A percentile compares a stretch with the other conserved stretches of the same genome.
phyloP scores from a whole-genome alignment of 768 basidiomycete species.

The Amanita thiersii region DNA sequence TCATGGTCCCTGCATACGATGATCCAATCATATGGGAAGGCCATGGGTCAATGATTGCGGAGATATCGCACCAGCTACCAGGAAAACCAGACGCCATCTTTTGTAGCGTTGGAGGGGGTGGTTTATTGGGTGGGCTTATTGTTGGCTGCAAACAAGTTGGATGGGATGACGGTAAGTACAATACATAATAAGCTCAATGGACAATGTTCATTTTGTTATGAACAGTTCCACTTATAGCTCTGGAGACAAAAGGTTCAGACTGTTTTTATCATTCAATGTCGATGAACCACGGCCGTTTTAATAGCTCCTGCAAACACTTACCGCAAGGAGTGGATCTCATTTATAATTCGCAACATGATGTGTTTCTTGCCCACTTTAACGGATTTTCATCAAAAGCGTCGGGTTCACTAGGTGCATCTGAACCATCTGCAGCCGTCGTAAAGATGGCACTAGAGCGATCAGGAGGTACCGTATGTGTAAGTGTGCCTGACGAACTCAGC shows the following conservation, averaged over 20 bases:
- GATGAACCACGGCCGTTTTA: conserved; percentile 38
- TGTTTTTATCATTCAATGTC: conserved; percentile 67
- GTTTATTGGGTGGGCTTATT: conserved; percentile 63
- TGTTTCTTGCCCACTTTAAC: conserved; percentile 51
- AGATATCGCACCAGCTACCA: conserved; percentile 48
- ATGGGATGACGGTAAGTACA: conserved; percentile 59
- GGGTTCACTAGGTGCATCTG: conserved; percentile 64
- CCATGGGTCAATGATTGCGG: conserved; percentile 65
- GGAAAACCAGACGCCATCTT: conserved; percentile 62
- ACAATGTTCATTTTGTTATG: conserved; percentile 1
- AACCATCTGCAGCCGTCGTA: conserved; percentile 52
- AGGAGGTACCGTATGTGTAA: conserved; percentile 51
- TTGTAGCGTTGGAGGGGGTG: conserved; percentile 73
- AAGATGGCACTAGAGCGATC: conserved; percentile 54
- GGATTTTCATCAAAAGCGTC: conserved; percentile 57
- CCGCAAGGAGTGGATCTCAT: conserved; percentile 35
- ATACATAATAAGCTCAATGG: conserved; percentile 3
- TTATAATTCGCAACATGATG: conserved; percentile 30
- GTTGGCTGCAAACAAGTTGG: conserved; percentile 52
- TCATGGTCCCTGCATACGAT: conserved; percentile 68
- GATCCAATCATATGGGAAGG: conserved; percentile 67
- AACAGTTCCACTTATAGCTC: conserved; percentile 56
- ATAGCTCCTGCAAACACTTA: conserved; percentile 21
- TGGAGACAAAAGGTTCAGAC: conserved; percentile 68
- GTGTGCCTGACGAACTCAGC: conserved; percentile 58